Percentiles rank a stretch among this genome's conserved stretches.
Evolutionary conservation across 352 stramenopile genomes (phyloP).

Genomic region (Globisporangium ultimum): DNA sequence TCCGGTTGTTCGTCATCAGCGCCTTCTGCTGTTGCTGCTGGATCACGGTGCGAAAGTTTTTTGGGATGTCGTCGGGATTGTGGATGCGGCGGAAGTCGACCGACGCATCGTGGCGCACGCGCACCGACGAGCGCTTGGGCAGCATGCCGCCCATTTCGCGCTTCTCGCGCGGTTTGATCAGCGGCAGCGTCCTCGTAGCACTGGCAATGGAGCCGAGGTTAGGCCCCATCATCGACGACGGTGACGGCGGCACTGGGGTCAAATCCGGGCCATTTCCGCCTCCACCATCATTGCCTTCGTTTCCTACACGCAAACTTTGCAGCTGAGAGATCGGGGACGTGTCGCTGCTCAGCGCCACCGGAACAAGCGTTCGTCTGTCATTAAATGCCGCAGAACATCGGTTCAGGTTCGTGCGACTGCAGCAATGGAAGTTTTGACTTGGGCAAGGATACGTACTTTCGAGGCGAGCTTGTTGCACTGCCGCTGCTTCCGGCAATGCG

Average conservation of each 20-base stretch:
- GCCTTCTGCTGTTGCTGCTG: constrained; percentile 29
- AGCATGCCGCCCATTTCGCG: constrained; percentile 61
- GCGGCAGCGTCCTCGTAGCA: constrained; percentile 33
- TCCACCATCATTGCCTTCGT: neutral
- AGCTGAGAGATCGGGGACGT: constrained; percentile 10
- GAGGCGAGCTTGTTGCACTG: constrained; percentile 10
- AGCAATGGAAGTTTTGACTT: neutral
- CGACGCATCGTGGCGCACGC: constrained; percentile 57
- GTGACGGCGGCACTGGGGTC: neutral
- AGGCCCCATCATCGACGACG: neutral
- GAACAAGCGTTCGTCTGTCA: constrained; percentile 13
- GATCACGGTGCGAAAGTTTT: constrained; percentile 61
- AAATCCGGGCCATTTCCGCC: neutral
- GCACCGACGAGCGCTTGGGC: constrained; percentile 61
- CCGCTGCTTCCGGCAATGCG: constrained; percentile 4
- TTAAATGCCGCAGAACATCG: neutral
- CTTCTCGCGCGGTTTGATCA: constrained; percentile 54
- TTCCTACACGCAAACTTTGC: constrained; percentile 7
- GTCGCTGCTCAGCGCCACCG: constrained; percentile 3
- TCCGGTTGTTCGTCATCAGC: constrained; percentile 18
- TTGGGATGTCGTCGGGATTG: constrained; percentile 68
- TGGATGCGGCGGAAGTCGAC: constrained; percentile 69
- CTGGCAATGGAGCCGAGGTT: constrained; percentile 25
- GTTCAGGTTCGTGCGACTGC: neutral
- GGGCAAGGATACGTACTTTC: constrained; percentile 4